A percentile compares a stretch with the other conserved stretches of the same genome.
These are phyloP conservation scores for Xylariaceae sp. DNA, from an alignment of 2,329 filamentous ascomycete species.

Conservation along the genomic window DNA sequence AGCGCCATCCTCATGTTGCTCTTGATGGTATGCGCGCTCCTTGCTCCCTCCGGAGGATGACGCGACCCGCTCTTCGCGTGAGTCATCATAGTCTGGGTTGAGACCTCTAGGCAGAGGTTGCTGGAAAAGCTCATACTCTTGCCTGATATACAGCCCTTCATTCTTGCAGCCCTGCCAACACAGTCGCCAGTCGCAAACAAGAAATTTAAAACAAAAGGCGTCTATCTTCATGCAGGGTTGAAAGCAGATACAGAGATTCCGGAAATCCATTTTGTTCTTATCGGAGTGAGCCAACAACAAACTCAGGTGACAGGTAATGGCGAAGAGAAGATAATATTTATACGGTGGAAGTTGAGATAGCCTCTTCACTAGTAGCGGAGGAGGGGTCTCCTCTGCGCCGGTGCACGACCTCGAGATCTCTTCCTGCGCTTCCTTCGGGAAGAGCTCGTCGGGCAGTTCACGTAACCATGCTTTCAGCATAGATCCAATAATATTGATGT, in stretches of 20 bases:
- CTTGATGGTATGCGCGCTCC: slow-evolving; percentile 34
- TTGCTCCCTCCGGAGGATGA: slow-evolving; percentile 66
- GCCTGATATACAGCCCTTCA: slow-evolving; percentile 73
- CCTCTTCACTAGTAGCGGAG: slow-evolving; percentile 83
- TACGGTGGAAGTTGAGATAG: slow-evolving; percentile 91
- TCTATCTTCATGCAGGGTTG: slow-evolving; percentile 97
- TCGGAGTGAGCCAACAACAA: slow-evolving; percentile 86
- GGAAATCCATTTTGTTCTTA: slow-evolving; percentile 98
- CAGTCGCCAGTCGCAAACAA: slow-evolving; percentile 91
- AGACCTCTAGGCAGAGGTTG: slow-evolving; percentile 52
- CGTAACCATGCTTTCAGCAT: slow-evolving; percentile 96
- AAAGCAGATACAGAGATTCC: slow-evolving; percentile 94
- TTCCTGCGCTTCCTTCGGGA: slow-evolving; percentile 80
- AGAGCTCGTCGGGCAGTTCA: slow-evolving; percentile 89
- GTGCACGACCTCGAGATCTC: slow-evolving; percentile 75
- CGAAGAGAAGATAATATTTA: slow-evolving; percentile 96
- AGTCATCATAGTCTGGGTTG: slow-evolving; percentile 22
- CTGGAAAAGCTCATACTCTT: slow-evolving; percentile 61
- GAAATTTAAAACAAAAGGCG: slow-evolving; percentile 88
- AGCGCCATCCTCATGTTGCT: slow-evolving; percentile 32
- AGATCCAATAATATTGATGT: slow-evolving; percentile 94
- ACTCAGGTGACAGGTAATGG: slow-evolving; percentile 93
- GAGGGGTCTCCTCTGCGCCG: slow-evolving; percentile 68
- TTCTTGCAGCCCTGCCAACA: slow-evolving; percentile 97
- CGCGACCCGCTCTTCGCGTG: slow-evolving; percentile 51